Evolutionary conservation across 257 asterid species (phyloP).

Genomic region (Lavandula angustifolia): DNA sequence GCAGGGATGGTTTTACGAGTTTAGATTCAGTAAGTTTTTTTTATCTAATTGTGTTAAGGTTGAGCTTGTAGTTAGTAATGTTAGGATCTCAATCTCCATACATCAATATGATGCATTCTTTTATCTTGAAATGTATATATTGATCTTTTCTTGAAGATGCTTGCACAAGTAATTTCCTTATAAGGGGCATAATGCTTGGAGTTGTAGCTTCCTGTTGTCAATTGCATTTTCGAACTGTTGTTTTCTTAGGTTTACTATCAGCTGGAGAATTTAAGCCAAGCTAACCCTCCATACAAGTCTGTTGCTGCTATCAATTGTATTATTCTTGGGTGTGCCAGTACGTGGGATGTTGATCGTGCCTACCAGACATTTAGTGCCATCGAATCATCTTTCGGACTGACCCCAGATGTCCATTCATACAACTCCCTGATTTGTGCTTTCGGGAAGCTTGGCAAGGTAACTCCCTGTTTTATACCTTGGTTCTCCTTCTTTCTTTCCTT

Average conservation of each 20-base stretch:
- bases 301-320: slow-evolving; percentile 85
- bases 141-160: slow-evolving; percentile 10
- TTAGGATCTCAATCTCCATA: not conserved
- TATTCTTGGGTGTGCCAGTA: slow-evolving; percentile 91
- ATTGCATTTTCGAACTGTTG: slow-evolving; percentile 29
- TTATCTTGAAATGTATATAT: not conserved
- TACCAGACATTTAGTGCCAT: slow-evolving; percentile 84
- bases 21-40: slow-evolving; percentile 72
- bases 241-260: slow-evolving; percentile 86
- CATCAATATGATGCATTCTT: not conserved
- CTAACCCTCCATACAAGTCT: slow-evolving; percentile 73
- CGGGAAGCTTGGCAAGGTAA: slow-evolving; percentile 78
- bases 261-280: slow-evolving; percentile 77
- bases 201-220: slow-evolving; percentile 27
- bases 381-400: slow-evolving; percentile 64
- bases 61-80: slow-evolving; percentile 17
- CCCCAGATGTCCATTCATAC: slow-evolving; percentile 82
- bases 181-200: slow-evolving; percentile 14
- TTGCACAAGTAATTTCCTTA: slow-evolving; percentile 3
- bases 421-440: slow-evolving; percentile 80
- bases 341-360: slow-evolving; percentile 96
- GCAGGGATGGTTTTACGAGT: slow-evolving; percentile 67
- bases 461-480: slow-evolving; percentile 20
- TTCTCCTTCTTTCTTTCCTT: slow-evolving; percentile 11
- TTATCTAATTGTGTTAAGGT: slow-evolving; percentile 16